Base-by-base conservation (phyloP, 139 green algal genomes). In the Picochlorum sp. region DNA sequence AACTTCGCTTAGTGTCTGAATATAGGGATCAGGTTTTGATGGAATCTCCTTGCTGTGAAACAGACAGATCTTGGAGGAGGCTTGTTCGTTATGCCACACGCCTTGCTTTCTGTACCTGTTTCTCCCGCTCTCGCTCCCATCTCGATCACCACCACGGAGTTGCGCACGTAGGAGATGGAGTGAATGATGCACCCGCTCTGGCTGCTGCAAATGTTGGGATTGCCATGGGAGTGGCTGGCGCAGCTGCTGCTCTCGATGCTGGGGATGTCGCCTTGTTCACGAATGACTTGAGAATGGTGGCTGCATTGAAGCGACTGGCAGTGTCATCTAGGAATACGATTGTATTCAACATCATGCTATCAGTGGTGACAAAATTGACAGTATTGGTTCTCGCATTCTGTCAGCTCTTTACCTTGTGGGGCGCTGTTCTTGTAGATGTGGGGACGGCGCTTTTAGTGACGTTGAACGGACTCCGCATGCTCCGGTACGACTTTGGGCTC, bases 171-270 rank as follows among this genome's bases (percentile, higher is more conserved):
- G 93, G 93, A 3, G 93, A 99, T 67, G 93, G 93, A 33, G 75
- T 99, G 37, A 99, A 99, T 64, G 93, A 99, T 74, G 83, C 83
- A 0, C 93, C 93, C 7, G 93, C 93, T 3, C 79, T 99, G 20
- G 93, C 83, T 2, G 82, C 85, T 4, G 88, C 93, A 4, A 91
- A 98, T 64, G 81, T 98, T 8, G 93, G 92, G 29, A 89, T 99
- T 33, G 92, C 92, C 4, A 81, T 92, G 16, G 78, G 82, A 1
- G 76, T 83, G 1, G 59, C 57, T 24, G 69, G 69, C 25, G 41
- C 65, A 29, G 79, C 78, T 3, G 74, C 80, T 7, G 83, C 83
- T 10, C 64, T 90, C 58, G 83, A 90, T 56, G 75, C 79, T 2
- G 83, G 77, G 4, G 71, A 85, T 47, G 74, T 90, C 37, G 72